Evolutionary conservation across 2,329 filamentous ascomycete species (phyloP), one percentile per base, ranked within the genome.

Genomic region (Sclerotinia sclerotiorum): DNA sequence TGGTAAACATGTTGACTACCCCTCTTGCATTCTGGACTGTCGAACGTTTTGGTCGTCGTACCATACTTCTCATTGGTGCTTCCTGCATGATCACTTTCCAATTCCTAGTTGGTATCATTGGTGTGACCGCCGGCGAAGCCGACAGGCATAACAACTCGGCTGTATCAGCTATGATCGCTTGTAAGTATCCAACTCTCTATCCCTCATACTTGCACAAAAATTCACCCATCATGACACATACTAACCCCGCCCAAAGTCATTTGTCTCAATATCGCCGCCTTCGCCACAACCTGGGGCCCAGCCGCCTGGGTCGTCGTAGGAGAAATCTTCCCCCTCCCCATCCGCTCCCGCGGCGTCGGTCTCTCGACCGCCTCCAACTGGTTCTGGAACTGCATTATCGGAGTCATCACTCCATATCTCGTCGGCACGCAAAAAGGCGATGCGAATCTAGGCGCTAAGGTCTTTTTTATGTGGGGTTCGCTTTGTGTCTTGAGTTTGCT

Each of bases 241-340:
- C 46, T 63, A 51, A 63, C 32, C 17, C 13, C 21, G 66, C n/a
- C 15, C 24, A 44, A 57, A 57, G 60, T 96, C 82, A 95, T 95
- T 77, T 90, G 89, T 82, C 60, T 97, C 83, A 95, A 93, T 85
- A 94, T 97, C 84, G 93, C 93, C 85, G 94, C 90, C 85, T 97
- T 97, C 79, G 93, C 93, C 70, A 88, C 86, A 69, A 97, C 93
- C 72, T 97, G 92, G 93, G 93, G 93, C 65, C 92, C 92, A 13
- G 72, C 68, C 48, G 86, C 90, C 60, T 93, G 90, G 90, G 87
- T 90, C 65, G 85, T 97, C 74, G 94, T 95, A 76, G 93, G 93
- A 78, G 93, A 97, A 83, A 91, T 95, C 80, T 97, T 91, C 87
- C 92, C 93, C 69, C 87, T 97, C 65, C 92, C 91, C 70, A 94